phyloP scores from a whole-genome alignment of 2,329 filamentous ascomycete genomes.

The Colletotrichum salicis region DNA sequence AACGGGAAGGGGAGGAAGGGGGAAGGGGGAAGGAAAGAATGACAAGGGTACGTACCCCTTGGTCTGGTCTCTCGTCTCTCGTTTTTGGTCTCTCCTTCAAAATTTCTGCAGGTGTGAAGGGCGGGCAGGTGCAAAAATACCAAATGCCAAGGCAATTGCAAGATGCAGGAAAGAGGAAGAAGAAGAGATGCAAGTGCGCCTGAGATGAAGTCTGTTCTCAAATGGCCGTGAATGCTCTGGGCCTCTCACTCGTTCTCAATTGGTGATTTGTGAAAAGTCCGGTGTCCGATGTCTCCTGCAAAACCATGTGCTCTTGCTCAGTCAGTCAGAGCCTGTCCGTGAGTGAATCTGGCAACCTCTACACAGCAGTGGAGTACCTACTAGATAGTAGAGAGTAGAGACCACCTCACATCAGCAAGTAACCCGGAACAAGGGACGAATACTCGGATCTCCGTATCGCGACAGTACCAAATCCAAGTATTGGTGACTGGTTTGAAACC shows the following conservation, averaged over 20 bases:
- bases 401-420: neutral
- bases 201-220: neutral
- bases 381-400: neutral
- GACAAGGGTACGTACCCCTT: neutral
- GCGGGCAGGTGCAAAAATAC: neutral
- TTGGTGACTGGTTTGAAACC: conserved; percentile 25
- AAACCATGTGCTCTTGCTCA: neutral
- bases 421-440: neutral
- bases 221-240: neutral
- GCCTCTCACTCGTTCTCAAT: neutral
- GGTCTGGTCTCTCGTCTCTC: neutral
- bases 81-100: neutral
- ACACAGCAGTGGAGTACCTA: neutral
- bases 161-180: neutral
- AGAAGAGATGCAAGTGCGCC: neutral
- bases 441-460: neutral
- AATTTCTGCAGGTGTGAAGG: no score
- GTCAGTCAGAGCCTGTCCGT: neutral
- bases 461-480: conserved; percentile 15
- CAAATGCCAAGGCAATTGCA: neutral
- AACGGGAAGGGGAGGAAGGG: neutral
- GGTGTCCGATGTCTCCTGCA: neutral
- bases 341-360: conserved; percentile 2
- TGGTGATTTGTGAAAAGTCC: neutral
- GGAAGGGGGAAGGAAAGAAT: neutral